phyloP scores from a whole-genome alignment of 1,139 yeast species.

The Blastobotrys capitulatus region DNA sequence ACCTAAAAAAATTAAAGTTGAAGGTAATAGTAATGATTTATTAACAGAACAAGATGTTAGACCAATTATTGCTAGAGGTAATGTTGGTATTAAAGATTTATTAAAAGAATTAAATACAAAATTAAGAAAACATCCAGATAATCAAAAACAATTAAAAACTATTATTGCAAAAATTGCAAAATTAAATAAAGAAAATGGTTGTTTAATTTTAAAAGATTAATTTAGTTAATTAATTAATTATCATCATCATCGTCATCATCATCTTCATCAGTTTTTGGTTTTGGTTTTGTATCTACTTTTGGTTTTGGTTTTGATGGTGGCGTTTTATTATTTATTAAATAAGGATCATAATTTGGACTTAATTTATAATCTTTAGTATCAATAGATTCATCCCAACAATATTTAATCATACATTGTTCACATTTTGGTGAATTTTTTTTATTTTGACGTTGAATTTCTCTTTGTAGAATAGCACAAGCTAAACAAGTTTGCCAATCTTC shows the following conservation, averaged over 20 bases:
- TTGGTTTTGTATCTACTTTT: background rate
- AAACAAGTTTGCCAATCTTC: constrained; percentile 73
- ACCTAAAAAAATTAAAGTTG: constrained; percentile 37
- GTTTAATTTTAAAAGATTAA: constrained; percentile 47
- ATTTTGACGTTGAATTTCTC: constrained; percentile 71
- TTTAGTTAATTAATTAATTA: background rate
- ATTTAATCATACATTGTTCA: constrained; percentile 58
- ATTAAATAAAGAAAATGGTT: constrained; percentile 49
- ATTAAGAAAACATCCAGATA: constrained; percentile 63
- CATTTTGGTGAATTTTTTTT: constrained; percentile 65
- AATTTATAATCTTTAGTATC: background rate
- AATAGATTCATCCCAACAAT: constrained; percentile 56
- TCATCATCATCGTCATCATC: constrained; percentile 5
- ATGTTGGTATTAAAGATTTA: constrained; percentile 61
- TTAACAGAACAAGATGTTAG: constrained; percentile 71
- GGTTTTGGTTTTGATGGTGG: background rate
- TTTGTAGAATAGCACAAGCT: constrained; percentile 82
- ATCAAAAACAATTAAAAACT: constrained; percentile 59
- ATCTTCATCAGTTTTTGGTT: background rate
- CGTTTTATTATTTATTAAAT: background rate
- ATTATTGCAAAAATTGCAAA: constrained; percentile 66
- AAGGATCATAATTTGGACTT: constrained; percentile 3
- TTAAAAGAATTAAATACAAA: constrained; percentile 57
- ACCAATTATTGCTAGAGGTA: constrained; percentile 54
- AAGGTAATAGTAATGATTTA: constrained; percentile 29